Conservation (phyloP, 805 yeast genomes). For the Priceomyces fermenticarens region DNA sequence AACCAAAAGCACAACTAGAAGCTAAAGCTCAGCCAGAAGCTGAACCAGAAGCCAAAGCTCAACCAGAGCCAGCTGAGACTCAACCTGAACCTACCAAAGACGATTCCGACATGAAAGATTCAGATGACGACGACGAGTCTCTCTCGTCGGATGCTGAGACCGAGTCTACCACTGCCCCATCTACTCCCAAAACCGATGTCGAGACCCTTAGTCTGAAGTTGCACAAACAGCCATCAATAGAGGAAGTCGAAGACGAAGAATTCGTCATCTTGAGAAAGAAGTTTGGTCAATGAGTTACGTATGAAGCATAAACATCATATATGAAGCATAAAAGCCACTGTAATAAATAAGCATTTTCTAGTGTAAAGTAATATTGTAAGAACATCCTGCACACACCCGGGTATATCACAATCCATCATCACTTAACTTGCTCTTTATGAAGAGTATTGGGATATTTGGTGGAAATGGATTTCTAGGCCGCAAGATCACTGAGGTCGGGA, state of each 20-base stretch:
- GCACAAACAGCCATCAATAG: constrained; percentile 26
- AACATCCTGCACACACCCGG: background rate
- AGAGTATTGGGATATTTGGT: constrained; percentile 67
- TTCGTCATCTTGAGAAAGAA: constrained; percentile 39
- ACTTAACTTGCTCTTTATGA: too few relatives aligned
- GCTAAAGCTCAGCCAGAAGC: background rate
- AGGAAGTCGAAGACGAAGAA: constrained; percentile 35
- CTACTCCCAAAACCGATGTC: constrained; percentile 4
- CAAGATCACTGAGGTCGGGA: constrained; percentile 65
- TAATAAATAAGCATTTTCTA: background rate
- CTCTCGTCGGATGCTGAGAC: constrained; percentile 13
- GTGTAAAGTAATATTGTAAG: background rate
- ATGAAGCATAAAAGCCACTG: too few relatives aligned
- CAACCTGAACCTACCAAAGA: background rate
- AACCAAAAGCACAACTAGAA: background rate
- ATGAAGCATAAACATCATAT: too few relatives aligned
- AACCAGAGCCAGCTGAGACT: too few relatives aligned
- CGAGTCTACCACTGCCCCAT: constrained; percentile 2
- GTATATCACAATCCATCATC: too few relatives aligned
- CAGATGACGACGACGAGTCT: constrained; percentile 11
- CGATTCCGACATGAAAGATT: background rate
- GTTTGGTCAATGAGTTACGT: constrained; percentile 20
- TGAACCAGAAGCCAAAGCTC: background rate
- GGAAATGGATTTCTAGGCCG: constrained; percentile 82
- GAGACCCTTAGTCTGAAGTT: constrained; percentile 11